These are phyloP conservation scores for Serendipita indica DNA, from an alignment of 768 basidiomycete genomes.

Conservation along the genomic window DNA sequence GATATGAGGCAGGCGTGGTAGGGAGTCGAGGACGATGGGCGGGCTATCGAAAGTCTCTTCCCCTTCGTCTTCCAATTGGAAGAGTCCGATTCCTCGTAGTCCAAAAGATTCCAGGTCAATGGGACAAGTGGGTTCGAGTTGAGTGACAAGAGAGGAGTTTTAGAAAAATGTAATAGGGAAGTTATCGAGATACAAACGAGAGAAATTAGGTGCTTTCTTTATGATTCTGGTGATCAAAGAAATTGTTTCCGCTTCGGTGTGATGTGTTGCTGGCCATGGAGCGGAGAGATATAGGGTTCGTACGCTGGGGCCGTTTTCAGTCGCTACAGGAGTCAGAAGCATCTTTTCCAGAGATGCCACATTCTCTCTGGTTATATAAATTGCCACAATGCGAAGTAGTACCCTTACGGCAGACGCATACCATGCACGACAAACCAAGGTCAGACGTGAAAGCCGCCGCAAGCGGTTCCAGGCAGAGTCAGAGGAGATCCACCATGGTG, in stretches of 20 bases:
- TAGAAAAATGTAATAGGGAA: not conserved
- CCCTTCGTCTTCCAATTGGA: too few relatives aligned
- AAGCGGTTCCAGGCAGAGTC: not conserved
- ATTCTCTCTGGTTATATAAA: not conserved
- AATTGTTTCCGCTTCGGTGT: not conserved
- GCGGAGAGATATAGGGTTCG: not conserved
- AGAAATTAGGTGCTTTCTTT: not conserved
- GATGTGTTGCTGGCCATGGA: not conserved
- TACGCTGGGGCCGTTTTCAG: not conserved
- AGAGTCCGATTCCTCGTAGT: not conserved
- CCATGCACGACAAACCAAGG: not conserved
- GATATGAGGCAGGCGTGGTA: too few relatives aligned
- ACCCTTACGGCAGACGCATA: not conserved
- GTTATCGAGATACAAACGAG: not conserved
- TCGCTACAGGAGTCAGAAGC: not conserved
- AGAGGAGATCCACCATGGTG: not conserved
- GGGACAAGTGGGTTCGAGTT: not conserved
- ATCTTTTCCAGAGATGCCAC: not conserved
- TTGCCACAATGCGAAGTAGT: not conserved
- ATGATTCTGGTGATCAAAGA: not conserved
- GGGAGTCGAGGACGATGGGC: too few relatives aligned
- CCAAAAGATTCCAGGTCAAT: not conserved
- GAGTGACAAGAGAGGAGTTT: not conserved
- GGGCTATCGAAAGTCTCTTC: too few relatives aligned
- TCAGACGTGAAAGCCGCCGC: not conserved